Evolutionary conservation across 2,329 filamentous ascomycete species (phyloP).

Genomic region (Alternaria sp.): DNA sequence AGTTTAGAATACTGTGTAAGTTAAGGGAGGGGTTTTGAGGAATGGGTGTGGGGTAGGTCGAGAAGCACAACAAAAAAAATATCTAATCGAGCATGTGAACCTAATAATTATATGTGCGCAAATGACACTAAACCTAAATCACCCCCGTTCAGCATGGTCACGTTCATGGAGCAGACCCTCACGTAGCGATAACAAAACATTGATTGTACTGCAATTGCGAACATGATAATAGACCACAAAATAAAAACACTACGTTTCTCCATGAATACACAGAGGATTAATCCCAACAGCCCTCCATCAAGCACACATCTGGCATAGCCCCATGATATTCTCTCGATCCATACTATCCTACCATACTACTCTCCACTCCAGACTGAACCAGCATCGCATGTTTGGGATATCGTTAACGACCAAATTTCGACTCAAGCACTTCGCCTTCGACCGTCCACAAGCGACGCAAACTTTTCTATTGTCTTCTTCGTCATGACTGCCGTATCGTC

Average conservation of each 20-base stretch:
- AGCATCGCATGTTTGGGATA: conserved; percentile 15
- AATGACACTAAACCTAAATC: no score
- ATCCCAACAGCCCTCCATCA: background rate
- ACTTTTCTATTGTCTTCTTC: conserved; percentile 14
- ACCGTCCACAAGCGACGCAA: conserved; percentile 6
- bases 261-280: background rate
- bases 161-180: background rate
- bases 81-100: no score
- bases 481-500: conserved; percentile 36
- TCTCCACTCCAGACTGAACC: background rate
- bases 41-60: no score
- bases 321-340: background rate
- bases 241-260: conserved; percentile 8
- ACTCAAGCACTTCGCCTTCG: conserved; percentile 10
- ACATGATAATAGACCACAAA: conserved; percentile 3
- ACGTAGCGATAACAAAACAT: background rate
- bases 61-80: no score
- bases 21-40: no score
- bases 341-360: background rate
- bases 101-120: no score
- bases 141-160: background rate
- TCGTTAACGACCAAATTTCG: conserved; percentile 16
- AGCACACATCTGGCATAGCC: background rate
- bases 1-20: no score
- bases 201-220: conserved; percentile 7